phyloP scores from a whole-genome alignment of 306 rosid species.

The Parietaria judaica region DNA sequence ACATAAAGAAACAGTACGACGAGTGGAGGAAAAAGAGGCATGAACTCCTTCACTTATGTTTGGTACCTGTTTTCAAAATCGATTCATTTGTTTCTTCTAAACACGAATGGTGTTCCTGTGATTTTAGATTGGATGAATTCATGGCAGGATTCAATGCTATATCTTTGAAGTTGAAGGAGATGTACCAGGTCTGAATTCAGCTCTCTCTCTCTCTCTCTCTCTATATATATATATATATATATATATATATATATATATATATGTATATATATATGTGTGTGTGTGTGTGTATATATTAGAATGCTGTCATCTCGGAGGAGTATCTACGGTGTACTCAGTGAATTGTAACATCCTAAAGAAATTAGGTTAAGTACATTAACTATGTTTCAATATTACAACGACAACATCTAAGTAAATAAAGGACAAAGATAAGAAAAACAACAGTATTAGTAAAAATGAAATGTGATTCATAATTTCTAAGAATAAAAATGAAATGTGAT shows the following conservation, averaged over 20 bases:
- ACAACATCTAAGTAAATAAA: no score
- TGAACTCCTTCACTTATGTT: conserved; percentile 1
- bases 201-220: neutral
- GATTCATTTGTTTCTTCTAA: conserved; percentile 2
- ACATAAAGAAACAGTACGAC: conserved; percentile 72
- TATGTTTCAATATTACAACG: no score
- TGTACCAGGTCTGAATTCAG: conserved; percentile 67
- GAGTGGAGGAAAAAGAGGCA: conserved; percentile 88
- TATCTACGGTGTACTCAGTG: no score
- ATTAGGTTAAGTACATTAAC: no score
- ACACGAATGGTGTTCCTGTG: conserved; percentile 12
- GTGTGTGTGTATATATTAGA: no score
- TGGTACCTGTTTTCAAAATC: neutral
- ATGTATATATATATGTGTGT: neutral
- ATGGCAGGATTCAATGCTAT: conserved; percentile 94
- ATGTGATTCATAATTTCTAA: no score
- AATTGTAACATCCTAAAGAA: no score
- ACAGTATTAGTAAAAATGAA: no score
- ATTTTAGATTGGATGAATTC: conserved; percentile 79
- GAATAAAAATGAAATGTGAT: no score
- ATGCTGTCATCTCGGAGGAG: no score
- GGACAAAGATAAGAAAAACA: no score
- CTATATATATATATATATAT: neutral
- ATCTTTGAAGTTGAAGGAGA: conserved; percentile 89
- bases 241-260: no score